A percentile compares a stretch with the other conserved stretches of the same genome.
Conservation (phyloP, 2,329 filamentous ascomycete species). For the Hypoxylon rubiginosum region DNA sequence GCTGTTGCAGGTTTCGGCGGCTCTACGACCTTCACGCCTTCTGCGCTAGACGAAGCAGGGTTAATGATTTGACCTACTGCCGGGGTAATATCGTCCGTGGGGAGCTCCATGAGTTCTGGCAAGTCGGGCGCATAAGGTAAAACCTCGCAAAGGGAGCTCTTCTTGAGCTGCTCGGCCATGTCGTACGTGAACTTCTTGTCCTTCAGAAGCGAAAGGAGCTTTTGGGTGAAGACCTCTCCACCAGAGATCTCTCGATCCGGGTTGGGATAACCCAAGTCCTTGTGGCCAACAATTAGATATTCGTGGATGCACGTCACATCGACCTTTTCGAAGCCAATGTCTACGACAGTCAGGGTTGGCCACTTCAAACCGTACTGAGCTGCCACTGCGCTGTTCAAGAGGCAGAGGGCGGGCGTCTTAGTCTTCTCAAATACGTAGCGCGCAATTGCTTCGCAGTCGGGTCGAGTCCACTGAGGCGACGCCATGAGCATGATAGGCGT, state of each 20-base stretch:
- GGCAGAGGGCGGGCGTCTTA: constrained; percentile 89
- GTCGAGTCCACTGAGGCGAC: constrained; percentile 89
- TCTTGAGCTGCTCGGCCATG: constrained; percentile 79
- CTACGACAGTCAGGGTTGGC: constrained; percentile 85
- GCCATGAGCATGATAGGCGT: constrained; percentile 92
- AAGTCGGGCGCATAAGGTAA: constrained; percentile 66
- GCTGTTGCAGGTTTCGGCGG: constrained; percentile 32
- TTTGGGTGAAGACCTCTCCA: constrained; percentile 86
- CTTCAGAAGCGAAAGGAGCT: constrained; percentile 76
- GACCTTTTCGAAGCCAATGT: constrained; percentile 92
- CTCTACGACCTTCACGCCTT: constrained; percentile 20
- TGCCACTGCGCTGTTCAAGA: constrained; percentile 90
- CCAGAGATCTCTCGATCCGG: constrained; percentile 71
- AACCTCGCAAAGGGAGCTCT: constrained; percentile 75
- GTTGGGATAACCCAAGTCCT: constrained; percentile 68
- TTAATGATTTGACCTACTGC: constrained; percentile 48
- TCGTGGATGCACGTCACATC: constrained; percentile 93
- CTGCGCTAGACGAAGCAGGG: constrained; percentile 23
- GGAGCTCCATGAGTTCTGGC: constrained; percentile 64
- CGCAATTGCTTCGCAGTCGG: constrained; percentile 87
- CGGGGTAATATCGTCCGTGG: constrained; percentile 56
- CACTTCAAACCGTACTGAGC: constrained; percentile 85
- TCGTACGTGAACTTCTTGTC: constrained; percentile 71
- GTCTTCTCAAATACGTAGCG: constrained; percentile 98
- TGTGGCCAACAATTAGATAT: constrained; percentile 78